Evolutionary conservation across 2,329 filamentous ascomycete genomes (phyloP).

Genomic region (Ilyonectria mors-panacis): DNA sequence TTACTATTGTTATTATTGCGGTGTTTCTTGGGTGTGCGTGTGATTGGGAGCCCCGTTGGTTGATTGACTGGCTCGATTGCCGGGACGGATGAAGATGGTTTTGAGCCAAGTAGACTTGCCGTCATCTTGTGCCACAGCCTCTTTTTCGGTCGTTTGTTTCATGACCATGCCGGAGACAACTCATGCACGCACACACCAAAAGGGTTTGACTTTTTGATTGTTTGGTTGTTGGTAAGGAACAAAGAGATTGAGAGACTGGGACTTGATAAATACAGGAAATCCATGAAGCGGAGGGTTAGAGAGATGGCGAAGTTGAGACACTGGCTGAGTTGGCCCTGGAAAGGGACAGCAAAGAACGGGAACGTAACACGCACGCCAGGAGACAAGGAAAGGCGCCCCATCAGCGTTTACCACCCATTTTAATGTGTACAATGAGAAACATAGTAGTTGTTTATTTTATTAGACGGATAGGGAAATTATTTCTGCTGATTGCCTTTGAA

Average conservation of each 20-base stretch:
- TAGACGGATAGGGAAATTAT: slow-evolving; percentile 44
- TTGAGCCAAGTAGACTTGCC: not conserved
- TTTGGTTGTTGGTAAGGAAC: slow-evolving; percentile 13
- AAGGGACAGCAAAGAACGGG: not conserved
- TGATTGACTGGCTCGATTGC: not conserved
- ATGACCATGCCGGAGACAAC: not conserved
- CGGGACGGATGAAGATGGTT: not conserved
- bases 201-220: slow-evolving; percentile 4
- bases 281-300: slow-evolving; percentile 13
- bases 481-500: slow-evolving; percentile 20
- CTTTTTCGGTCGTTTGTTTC: not conserved
- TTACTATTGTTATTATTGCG: not conserved
- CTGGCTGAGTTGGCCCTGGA: slow-evolving; percentile 7
- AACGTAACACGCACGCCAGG: not conserved
- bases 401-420: slow-evolving; percentile 40
- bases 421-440: slow-evolving; percentile 51
- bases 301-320: slow-evolving; percentile 13
- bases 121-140: not conserved
- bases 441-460: slow-evolving; percentile 44
- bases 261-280: slow-evolving; percentile 16
- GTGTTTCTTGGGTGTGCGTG: not conserved
- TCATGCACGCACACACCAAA: not conserved
- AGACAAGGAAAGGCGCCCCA: slow-evolving; percentile 1
- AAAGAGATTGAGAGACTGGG: slow-evolving; percentile 24
- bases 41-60: not conserved